Evolutionary conservation across 2,329 filamentous ascomycete species (phyloP).

Genomic region (Biscogniauxia sp.): DNA sequence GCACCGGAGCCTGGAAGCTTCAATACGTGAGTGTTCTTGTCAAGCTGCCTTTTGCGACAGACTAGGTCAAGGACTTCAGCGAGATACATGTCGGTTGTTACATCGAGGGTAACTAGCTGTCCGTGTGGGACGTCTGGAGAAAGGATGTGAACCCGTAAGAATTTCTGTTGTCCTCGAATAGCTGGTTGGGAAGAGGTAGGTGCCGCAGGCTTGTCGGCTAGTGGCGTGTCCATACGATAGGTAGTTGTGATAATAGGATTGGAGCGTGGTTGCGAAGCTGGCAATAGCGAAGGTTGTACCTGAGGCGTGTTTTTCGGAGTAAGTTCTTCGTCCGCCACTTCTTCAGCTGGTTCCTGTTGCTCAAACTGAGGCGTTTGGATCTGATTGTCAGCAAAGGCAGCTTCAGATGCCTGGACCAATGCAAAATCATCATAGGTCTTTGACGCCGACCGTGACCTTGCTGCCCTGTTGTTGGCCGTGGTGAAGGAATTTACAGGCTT

Average conservation of each 20-base stretch:
- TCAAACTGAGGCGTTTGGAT: slow-evolving; percentile 64
- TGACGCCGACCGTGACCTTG: slow-evolving; percentile 62
- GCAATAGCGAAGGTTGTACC: slow-evolving; percentile 34
- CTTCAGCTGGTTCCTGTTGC: slow-evolving; percentile 45
- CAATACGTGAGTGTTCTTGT: slow-evolving; percentile 76
- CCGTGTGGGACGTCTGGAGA: slow-evolving; percentile 68
- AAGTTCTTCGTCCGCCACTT: slow-evolving; percentile 40
- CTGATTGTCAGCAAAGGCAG: slow-evolving; percentile 68
- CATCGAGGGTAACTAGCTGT: slow-evolving; percentile 71
- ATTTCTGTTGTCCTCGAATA: slow-evolving; percentile 63
- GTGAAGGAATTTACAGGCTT: slow-evolving; percentile 76
- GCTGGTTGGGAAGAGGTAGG: slow-evolving; percentile 43
- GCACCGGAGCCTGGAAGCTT: slow-evolving; percentile 73
- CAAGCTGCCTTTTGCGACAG: slow-evolving; percentile 73
- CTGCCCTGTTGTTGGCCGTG: slow-evolving; percentile 72
- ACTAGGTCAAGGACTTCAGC: slow-evolving; percentile 77
- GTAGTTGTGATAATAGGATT: slow-evolving; percentile 64
- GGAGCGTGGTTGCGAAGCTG: slow-evolving; percentile 38
- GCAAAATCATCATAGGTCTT: slow-evolving; percentile 83
- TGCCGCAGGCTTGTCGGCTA: slow-evolving; percentile 56
- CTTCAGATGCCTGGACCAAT: slow-evolving; percentile 67
- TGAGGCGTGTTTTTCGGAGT: slow-evolving; percentile 51
- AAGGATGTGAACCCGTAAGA: slow-evolving; percentile 69
- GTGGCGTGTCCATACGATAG: slow-evolving; percentile 50
- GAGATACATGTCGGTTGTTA: slow-evolving; percentile 79